Conservation (phyloP, 2,329 filamentous ascomycete species). For the Aspergillus niger region DNA sequence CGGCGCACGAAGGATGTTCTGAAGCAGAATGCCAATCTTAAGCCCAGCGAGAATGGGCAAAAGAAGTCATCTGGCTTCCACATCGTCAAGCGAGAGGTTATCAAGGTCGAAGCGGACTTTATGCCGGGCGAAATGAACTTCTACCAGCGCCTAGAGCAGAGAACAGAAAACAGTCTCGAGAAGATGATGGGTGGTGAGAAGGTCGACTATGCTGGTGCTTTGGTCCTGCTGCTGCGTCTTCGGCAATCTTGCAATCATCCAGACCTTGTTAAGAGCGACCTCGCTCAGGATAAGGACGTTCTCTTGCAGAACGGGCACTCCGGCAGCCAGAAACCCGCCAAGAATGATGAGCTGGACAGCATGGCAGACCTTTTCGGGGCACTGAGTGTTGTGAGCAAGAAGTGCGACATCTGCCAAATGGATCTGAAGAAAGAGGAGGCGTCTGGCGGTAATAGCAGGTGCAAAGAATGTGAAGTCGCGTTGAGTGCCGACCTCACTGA, state of each 20-base stretch:
- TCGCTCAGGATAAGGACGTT: slow-evolving; percentile 85
- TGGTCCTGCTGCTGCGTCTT: slow-evolving; percentile 86
- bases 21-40: slow-evolving; percentile 79
- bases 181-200: slow-evolving; percentile 81
- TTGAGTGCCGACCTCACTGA: slow-evolving; percentile 60
- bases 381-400: slow-evolving; percentile 74
- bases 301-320: slow-evolving; percentile 63
- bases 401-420: slow-evolving; percentile 80
- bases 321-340: slow-evolving; percentile 53
- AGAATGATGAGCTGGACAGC: slow-evolving; percentile 70
- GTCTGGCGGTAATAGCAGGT: slow-evolving; percentile 59
- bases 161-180: slow-evolving; percentile 83
- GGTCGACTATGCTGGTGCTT: slow-evolving; percentile 87
- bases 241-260: slow-evolving; percentile 96
- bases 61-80: slow-evolving; percentile 68
- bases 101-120: slow-evolving; percentile 76
- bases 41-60: slow-evolving; percentile 63
- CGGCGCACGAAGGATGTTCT: slow-evolving; percentile 97
- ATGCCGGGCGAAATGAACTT: slow-evolving; percentile 79
- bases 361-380: slow-evolving; percentile 85
- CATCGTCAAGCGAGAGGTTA: slow-evolving; percentile 86
- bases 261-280: slow-evolving; percentile 78
- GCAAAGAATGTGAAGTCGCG: slow-evolving; percentile 74
- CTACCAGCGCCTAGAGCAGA: slow-evolving; percentile 78
- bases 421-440: slow-evolving; percentile 63